Evolutionary conservation across 1,284 basidiomycete species (phyloP), one percentile per base, ranked within the genome.

Genomic region (Apiotrichum veenhuisii): DNA sequence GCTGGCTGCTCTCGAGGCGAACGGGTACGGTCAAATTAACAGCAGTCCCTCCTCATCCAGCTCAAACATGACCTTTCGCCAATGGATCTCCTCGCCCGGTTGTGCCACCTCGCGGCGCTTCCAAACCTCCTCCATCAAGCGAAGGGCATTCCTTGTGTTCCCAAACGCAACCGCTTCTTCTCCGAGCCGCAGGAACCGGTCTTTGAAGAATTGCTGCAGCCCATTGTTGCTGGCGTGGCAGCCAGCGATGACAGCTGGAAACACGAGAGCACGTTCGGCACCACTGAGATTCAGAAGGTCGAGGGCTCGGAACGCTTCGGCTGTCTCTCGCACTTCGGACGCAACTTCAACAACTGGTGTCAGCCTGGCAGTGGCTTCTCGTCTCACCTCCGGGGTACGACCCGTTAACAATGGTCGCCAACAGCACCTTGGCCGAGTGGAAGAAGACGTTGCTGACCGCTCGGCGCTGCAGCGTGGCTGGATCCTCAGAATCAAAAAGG

Each of bases 191-290:
- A 58, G 66, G 48, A 89, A 78, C 50, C 83, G 76, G 17, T 68
- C 66, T 36, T 78, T 62, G 33, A 89, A 77, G 62, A 80, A 79
- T 1, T 61, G 45, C 52, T 82, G 80, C 62, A 84, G 79, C 2
- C 58, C 57, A 10, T 40, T 50, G 7, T 50, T 58, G 20, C 62
- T 52, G 20, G 57, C 62, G 26, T 66, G 68, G 45, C 59, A 61
- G 7, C 64, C 64, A 11, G 66, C 65, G 7, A 70, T 43, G 5
- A 63, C 65, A 27, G 64, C 65, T 9, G 68, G 68, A 22, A 70
- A 63, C 1, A 71, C 89, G 62, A 91, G 86, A 12, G 87, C 87
- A 71, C 85, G 87, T 33, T 88, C 81, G 52, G 88, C 82, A 23
- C 89, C 85, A 2, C 37, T 18, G 1, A 54, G 18, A 0, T n/a